Base-by-base conservation (phyloP, 192 early-diverging fungal genomes). In the Coemansia sp. region DNA sequence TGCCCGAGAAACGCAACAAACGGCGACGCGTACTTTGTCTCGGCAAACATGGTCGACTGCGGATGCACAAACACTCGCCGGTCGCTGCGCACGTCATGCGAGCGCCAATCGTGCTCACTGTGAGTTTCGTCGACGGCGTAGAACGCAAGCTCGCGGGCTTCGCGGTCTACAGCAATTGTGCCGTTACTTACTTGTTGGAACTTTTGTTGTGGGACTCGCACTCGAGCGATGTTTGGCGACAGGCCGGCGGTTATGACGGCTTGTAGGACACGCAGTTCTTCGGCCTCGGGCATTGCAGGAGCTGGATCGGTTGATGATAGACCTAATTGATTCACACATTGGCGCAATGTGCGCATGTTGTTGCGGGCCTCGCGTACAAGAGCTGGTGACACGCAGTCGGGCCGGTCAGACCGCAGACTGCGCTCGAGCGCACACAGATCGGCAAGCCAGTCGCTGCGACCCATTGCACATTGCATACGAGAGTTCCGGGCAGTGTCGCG, bases 51-150 rank as follows among this genome's bases (percentile, higher is more conserved):
- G 23, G 85, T 82, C 15, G 92, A 94, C n/a, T 88, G 82, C 12
- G 94, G 94, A 57, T 96, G 94, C 9, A 96, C 51, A 62, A 93
- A 94, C 6, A 93, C 88, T 4, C 91, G 85, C 0, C 86, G 83
- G 26, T 85, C 83, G 1, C 62, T 65, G 22, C 82, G 65, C 55
- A 67, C 44, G 37, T 85, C 59, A 36, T 73, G 60, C 7, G 26
- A 21, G 59, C 62, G 46, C 68, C 73, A 62, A 1, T 5, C 26
- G 19, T 40, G 17, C 20, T 28, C 44, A 17, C 2, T 23, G 7
- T 31, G 4, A 4, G 42, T 76, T 31, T 31, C 28, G 21, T 87
- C 84, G 57, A 82, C 83, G 0, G 82, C 83, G 64, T 85, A 93
- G 58, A 91, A 91, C 5, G 83, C 77, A 62, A 96, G 85, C 67